Conservation (phyloP, 73 alveolate genomes). For the Breviolum minutum region DNA sequence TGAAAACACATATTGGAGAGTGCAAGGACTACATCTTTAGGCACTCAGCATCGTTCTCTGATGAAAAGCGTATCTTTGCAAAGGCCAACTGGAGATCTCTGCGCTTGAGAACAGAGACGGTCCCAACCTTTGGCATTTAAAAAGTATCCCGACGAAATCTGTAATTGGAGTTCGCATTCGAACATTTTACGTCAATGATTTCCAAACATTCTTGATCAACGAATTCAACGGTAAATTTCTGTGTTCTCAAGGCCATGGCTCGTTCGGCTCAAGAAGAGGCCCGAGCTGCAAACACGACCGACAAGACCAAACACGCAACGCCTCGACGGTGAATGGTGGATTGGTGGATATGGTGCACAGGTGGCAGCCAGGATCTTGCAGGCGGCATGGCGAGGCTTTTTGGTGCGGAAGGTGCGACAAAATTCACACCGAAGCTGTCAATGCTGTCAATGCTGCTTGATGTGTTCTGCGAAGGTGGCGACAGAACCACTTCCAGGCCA, state of each 20-base stretch:
- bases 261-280: not conserved
- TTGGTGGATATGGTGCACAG: not conserved
- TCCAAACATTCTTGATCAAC: too few relatives aligned
- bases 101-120: not conserved
- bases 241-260: not conserved
- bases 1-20: not conserved
- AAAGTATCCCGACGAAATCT: not conserved
- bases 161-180: too few relatives aligned
- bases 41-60: not conserved
- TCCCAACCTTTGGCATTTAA: not conserved
- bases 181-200: too few relatives aligned
- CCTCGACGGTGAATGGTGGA: not conserved
- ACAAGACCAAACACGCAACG: not conserved
- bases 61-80: not conserved
- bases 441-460: too few relatives aligned
- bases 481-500: too few relatives aligned
- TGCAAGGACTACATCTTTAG: too few relatives aligned
- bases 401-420: not conserved
- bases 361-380: slow-evolving; percentile 37
- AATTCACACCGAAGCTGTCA: too few relatives aligned
- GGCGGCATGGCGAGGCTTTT: slow-evolving; percentile 15
- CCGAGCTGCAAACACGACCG: not conserved
- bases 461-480: too few relatives aligned
- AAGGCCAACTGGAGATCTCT: slow-evolving; percentile 31
- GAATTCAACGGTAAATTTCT: too few relatives aligned